Evolutionary conservation across 306 rosid species (phyloP), one percentile per base, ranked within the genome.

Genomic region (Quercus robur): DNA sequence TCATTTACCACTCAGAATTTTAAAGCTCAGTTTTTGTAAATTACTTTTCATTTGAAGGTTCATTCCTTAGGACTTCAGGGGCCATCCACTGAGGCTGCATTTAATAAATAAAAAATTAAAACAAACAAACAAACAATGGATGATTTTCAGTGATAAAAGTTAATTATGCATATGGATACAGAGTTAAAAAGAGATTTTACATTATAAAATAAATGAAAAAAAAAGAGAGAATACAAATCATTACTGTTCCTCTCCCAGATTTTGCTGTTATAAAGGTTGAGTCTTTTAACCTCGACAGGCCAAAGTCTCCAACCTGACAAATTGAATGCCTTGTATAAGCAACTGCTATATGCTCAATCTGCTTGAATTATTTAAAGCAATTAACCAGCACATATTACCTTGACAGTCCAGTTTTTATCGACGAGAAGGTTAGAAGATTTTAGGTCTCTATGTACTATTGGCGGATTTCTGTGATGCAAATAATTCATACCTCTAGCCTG

Each of bases 21-120:
- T 20, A 54, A 58, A 75, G 76, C 55, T 76, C 14, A 66, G 85
- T 30, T 79, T 28, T 41, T 20, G 71, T 84, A 59, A 86, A 57
- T 81, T 81, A 92, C 97, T 92, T 92, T 75, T 90, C 97, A 75
- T 90, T 87, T 31, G 95, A 90, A 75, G 92, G 97, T 63, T 90
- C 95, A 38, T 86, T 90, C 49, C 93, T 86, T 33, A 92, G 92
- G 85, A 92, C 88, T 85, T 92, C 93, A 49, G 97, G 95, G 75
- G 95, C 95, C 95, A 92, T 92, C 93, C 93, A 90, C 52, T 89
- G 93, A 78, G 97, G 95, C 95, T 92, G 91, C 82, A 86, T 81
- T 81, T 82, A 41, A 31, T 57, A 41, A 64, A 77, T 3, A 69
- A 33, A 58, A 75, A 64, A 41, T 8, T 41, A 25, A 57, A 12